phyloP scores from a whole-genome alignment of 495 filamentous ascomycete species.

The Penicillium pulvis region DNA sequence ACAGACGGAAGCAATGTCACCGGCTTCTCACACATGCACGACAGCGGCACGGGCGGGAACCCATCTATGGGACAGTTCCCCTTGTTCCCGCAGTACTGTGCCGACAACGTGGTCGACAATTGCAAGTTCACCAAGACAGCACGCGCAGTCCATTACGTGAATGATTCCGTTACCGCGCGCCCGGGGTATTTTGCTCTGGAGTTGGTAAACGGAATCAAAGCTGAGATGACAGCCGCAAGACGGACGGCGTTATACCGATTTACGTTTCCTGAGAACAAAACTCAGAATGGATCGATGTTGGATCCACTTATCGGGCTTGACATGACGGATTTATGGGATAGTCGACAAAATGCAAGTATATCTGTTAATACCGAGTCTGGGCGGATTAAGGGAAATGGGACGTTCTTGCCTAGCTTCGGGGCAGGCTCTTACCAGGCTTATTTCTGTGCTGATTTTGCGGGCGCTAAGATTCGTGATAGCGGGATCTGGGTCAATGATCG shows the following conservation, averaged over 20 bases:
- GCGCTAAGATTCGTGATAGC: slow-evolving; percentile 58
- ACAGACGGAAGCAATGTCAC: slow-evolving; percentile 63
- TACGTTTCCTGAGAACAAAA: slow-evolving; percentile 55
- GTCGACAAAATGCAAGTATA: slow-evolving; percentile 63
- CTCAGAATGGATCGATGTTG: slow-evolving; percentile 39
- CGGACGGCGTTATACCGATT: slow-evolving; percentile 71
- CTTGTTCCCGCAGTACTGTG: slow-evolving; percentile 67
- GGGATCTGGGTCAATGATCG: slow-evolving; percentile 68
- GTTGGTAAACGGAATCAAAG: slow-evolving; percentile 57
- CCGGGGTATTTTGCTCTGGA: slow-evolving; percentile 70
- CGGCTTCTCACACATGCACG: slow-evolving; percentile 67
- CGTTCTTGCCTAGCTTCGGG: slow-evolving; percentile 70
- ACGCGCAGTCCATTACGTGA: slow-evolving; percentile 46
- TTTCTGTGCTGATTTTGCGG: slow-evolving; percentile 73
- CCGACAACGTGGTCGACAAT: slow-evolving; percentile 58
- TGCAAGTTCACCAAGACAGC: slow-evolving; percentile 60
- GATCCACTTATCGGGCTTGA: slow-evolving; percentile 65
- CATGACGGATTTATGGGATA: slow-evolving; percentile 65
- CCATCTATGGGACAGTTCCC: slow-evolving; percentile 74
- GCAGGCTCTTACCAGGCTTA: slow-evolving; percentile 61
- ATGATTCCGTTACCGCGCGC: slow-evolving; percentile 57
- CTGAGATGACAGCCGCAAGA: slow-evolving; percentile 69
- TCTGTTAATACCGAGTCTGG: slow-evolving; percentile 60
- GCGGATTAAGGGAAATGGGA: slow-evolving; percentile 64
- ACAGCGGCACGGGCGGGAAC: slow-evolving; percentile 67